Conservation (phyloP, 73 alveolate genomes). For the Symbiodinium natans region DNA sequence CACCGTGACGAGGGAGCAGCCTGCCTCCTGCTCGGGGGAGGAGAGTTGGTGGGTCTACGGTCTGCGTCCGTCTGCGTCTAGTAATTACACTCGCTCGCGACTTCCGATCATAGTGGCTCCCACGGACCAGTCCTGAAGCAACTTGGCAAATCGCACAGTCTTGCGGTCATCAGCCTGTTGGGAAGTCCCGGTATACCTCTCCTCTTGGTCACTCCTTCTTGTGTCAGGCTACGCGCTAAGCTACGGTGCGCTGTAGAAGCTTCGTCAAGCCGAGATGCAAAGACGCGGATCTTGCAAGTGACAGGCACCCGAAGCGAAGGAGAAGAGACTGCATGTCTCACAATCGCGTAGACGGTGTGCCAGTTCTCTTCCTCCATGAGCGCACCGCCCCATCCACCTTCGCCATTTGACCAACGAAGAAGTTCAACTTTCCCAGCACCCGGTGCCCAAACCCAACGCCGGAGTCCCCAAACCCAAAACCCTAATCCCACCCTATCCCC, state of each 20-base stretch:
- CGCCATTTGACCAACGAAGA: no score
- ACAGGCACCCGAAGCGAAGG: slow-evolving; percentile 37
- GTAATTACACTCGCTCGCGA: no score
- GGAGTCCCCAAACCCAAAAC: no score
- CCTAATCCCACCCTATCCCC: background rate
- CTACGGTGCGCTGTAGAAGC: no score
- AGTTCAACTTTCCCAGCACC: no score
- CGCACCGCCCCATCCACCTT: slow-evolving; percentile 91
- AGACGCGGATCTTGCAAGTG: slow-evolving; percentile 70
- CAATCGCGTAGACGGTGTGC: slow-evolving; percentile 53
- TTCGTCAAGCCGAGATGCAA: slow-evolving; percentile 12
- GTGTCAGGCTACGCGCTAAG: no score
- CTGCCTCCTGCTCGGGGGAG: slow-evolving; percentile 23
- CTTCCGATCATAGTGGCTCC: no score
- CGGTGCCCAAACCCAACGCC: no score
- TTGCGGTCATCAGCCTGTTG: slow-evolving; percentile 58
- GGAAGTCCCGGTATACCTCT: background rate
- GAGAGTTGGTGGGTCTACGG: no score
- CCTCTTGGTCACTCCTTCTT: no score
- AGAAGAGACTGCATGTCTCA: slow-evolving; percentile 4
- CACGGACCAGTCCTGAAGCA: slow-evolving; percentile 66
- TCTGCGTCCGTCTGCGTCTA: no score
- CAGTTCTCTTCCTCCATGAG: slow-evolving; percentile 73
- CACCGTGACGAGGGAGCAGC: slow-evolving; percentile 42
- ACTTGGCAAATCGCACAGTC: slow-evolving; percentile 69